Percentiles rank a stretch among this genome's conserved stretches.
Conservation (phyloP, 495 filamentous ascomycete genomes). For the Aspergillus diversus region DNA sequence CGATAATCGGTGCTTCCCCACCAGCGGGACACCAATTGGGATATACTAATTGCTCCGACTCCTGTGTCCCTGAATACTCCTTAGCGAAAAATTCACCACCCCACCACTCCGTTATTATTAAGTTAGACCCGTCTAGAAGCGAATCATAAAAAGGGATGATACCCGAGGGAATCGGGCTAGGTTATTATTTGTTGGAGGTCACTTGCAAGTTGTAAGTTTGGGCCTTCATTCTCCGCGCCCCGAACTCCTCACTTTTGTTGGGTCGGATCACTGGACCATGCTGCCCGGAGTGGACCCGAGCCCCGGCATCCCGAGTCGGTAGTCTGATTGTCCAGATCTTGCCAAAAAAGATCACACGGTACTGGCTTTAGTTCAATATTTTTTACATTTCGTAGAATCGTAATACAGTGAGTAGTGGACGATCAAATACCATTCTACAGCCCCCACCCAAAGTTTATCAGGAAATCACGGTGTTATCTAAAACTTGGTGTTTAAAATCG, state of each 20-base stretch:
- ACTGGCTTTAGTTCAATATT: background rate
- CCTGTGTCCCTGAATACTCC: background rate
- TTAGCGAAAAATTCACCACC: background rate
- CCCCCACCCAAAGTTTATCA: too few relatives aligned
- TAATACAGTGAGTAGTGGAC: too few relatives aligned
- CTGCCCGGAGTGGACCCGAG: conserved; percentile 6
- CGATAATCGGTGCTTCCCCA: conserved; percentile 20
- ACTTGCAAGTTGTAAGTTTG: background rate
- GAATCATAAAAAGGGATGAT: background rate
- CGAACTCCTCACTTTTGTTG: background rate
- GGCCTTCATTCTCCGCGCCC: too few relatives aligned
- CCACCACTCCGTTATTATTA: background rate
- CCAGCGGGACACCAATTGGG: background rate
- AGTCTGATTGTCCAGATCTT: background rate
- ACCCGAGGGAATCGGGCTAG: background rate
- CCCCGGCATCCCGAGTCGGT: conserved; percentile 27
- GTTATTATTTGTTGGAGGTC: background rate
- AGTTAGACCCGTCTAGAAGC: background rate
- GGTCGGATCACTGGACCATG: background rate
- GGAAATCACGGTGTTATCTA: too few relatives aligned
- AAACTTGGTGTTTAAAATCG: too few relatives aligned
- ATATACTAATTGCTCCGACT: background rate
- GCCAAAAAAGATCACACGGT: background rate
- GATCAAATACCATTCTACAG: too few relatives aligned
- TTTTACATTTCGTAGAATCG: too few relatives aligned